These are phyloP conservation scores for Coemansia reversa DNA, from an alignment of 192 early-diverging fungal genomes.

Conservation along the genomic window DNA sequence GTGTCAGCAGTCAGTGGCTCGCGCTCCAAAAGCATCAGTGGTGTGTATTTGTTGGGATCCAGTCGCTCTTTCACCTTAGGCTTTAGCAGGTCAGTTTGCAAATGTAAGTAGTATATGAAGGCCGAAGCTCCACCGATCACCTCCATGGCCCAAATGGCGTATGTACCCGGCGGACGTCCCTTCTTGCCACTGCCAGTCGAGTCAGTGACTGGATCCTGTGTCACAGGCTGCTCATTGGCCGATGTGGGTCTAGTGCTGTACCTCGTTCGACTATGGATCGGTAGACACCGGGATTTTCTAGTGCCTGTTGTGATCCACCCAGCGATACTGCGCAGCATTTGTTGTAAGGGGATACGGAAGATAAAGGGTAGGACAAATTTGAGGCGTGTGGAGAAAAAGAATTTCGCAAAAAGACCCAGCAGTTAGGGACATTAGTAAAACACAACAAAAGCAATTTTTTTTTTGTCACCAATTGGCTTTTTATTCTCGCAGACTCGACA, in stretches of 20 bases:
- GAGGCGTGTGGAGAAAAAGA: neutral
- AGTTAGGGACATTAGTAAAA: neutral
- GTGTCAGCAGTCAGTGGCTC: constrained; percentile 56
- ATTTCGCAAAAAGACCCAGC: neutral
- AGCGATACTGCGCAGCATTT: neutral
- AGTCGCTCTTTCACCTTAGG: constrained; percentile 36
- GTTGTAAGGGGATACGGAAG: neutral
- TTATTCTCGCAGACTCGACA: neutral
- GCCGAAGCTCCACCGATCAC: constrained; percentile 34
- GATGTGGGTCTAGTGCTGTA: neutral
- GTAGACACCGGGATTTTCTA: neutral
- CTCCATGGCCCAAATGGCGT: constrained; percentile 51
- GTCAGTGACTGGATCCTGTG: neutral
- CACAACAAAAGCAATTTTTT: neutral
- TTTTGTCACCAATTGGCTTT: neutral
- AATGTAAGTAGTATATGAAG: constrained; percentile 36
- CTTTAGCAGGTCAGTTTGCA: constrained; percentile 40
- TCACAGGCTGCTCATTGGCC: neutral
- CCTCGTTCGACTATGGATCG: neutral
- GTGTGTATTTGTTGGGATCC: constrained; percentile 54
- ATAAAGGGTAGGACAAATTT: neutral
- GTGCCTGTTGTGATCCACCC: neutral
- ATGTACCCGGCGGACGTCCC: constrained; percentile 39
- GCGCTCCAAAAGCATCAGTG: constrained; percentile 53
- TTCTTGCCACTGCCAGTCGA: constrained; percentile 3